These are phyloP conservation scores for Penicillium ucsense DNA, from an alignment of 495 filamentous ascomycete genomes.

Conservation along the genomic window DNA sequence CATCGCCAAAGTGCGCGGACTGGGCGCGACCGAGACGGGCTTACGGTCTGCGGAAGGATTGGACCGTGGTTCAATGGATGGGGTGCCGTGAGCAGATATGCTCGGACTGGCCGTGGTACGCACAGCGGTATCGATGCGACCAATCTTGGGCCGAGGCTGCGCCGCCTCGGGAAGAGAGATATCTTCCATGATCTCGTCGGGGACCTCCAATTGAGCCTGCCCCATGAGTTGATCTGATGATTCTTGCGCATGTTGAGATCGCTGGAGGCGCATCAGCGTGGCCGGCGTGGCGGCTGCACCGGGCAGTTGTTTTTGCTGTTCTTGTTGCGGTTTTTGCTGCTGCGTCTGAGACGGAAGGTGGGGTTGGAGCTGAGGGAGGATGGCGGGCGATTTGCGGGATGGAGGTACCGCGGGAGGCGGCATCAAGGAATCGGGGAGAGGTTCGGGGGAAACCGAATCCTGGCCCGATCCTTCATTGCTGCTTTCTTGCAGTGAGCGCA, in stretches of 20 bases:
- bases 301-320: conserved; percentile 7
- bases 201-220: conserved; percentile 24
- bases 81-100: conserved; percentile 22
- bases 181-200: conserved; percentile 56
- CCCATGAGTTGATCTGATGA: conserved; percentile 18
- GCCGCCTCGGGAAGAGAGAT: conserved; percentile 59
- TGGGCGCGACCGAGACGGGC: conserved; percentile 23
- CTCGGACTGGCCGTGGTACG: conserved; percentile 16
- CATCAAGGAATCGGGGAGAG: conserved; percentile 60
- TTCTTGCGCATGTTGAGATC: conserved; percentile 23
- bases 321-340: too few relatives aligned
- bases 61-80: conserved; percentile 22
- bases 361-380: conserved; percentile 24
- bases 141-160: conserved; percentile 25
- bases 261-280: conserved; percentile 68
- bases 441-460: conserved; percentile 64
- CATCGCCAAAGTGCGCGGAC: conserved; percentile 30
- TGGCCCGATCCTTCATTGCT: conserved; percentile 53
- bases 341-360: too few relatives aligned
- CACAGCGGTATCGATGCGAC: conserved; percentile 36
- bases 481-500: conserved; percentile 30
- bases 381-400: conserved; percentile 44
- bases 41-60: conserved; percentile 11
- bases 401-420: conserved; percentile 55
- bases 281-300: conserved; percentile 64